Conservation (phyloP, 2,329 filamentous ascomycete genomes). For the Penicillium sp. region DNA sequence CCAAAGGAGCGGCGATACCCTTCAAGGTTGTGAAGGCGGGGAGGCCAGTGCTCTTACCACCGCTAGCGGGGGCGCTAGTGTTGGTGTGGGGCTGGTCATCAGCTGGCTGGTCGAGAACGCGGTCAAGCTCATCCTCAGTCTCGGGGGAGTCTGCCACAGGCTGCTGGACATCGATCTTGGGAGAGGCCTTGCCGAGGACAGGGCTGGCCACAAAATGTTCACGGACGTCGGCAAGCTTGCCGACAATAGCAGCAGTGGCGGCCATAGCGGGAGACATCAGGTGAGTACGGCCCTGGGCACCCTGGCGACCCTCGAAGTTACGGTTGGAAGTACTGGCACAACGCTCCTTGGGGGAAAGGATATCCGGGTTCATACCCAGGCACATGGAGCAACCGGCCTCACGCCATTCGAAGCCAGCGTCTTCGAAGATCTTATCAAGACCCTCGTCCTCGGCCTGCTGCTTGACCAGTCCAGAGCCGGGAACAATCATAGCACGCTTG, state of each 20-base stretch:
- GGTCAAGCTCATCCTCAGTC: constrained; percentile 65
- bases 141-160: constrained; percentile 61
- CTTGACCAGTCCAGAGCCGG: constrained; percentile 93
- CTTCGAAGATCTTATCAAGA: constrained; percentile 85
- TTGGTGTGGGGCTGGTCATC: constrained; percentile 69
- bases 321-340: constrained; percentile 96
- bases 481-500: constrained; percentile 94
- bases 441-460: constrained; percentile 87
- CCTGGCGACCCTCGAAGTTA: constrained; percentile 96
- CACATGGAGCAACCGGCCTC: constrained; percentile 99
- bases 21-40: constrained; percentile 82
- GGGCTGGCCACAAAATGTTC: constrained; percentile 63
- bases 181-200: constrained; percentile 53
- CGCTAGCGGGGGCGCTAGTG: constrained; percentile 39
- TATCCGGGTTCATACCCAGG: constrained; percentile 98
- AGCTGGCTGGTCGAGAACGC: constrained; percentile 62
- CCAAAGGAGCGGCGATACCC: constrained; percentile 84
- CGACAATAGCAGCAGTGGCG: constrained; percentile 83
- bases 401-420: constrained; percentile 96
- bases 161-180: constrained; percentile 61
- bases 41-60: constrained; percentile 62
- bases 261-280: constrained; percentile 98
- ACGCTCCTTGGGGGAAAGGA: constrained; percentile 85
- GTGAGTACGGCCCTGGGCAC: constrained; percentile 86
- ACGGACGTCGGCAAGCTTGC: constrained; percentile 89